Percentiles rank a stretch among this genome's conserved stretches.
phyloP scores from a whole-genome alignment of 1,139 yeast genomes.

The Yamadazyma aaseri region DNA sequence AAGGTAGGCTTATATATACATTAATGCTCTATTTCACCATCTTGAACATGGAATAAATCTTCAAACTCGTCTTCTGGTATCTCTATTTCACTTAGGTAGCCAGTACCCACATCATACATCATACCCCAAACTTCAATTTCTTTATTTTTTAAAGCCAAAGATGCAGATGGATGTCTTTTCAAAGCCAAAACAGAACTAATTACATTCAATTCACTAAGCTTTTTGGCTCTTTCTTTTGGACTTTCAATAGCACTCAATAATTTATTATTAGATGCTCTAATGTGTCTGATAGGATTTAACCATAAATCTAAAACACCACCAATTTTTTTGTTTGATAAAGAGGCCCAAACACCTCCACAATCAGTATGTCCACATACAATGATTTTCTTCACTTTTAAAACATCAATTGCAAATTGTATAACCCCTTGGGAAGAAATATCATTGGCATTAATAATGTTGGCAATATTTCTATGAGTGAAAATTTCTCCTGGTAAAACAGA shows the following conservation, averaged over 20 bases:
- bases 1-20: background rate
- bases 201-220: constrained; percentile 79
- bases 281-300: constrained; percentile 73
- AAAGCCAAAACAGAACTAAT: constrained; percentile 56
- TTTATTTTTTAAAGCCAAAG: constrained; percentile 65
- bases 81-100: constrained; percentile 57
- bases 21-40: constrained; percentile 29
- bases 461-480: constrained; percentile 91
- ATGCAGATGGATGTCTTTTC: constrained; percentile 72
- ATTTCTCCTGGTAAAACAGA: constrained; percentile 90
- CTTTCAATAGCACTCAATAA: constrained; percentile 41
- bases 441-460: constrained; percentile 70
- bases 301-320: constrained; percentile 79
- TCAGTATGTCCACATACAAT: constrained; percentile 97
- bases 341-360: constrained; percentile 95
- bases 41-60: constrained; percentile 50
- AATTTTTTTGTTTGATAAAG: constrained; percentile 64
- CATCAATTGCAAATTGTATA: constrained; percentile 87
- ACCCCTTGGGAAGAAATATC: constrained; percentile 82
- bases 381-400: constrained; percentile 76
- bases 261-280: constrained; percentile 57
- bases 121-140: constrained; percentile 87
- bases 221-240: constrained; percentile 59
- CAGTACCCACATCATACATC: constrained; percentile 83
- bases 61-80: constrained; percentile 52